Evolutionary conservation across 2,329 filamentous ascomycete genomes (phyloP), one percentile per base, ranked within the genome.

Genomic region (Cercospora sesami): DNA sequence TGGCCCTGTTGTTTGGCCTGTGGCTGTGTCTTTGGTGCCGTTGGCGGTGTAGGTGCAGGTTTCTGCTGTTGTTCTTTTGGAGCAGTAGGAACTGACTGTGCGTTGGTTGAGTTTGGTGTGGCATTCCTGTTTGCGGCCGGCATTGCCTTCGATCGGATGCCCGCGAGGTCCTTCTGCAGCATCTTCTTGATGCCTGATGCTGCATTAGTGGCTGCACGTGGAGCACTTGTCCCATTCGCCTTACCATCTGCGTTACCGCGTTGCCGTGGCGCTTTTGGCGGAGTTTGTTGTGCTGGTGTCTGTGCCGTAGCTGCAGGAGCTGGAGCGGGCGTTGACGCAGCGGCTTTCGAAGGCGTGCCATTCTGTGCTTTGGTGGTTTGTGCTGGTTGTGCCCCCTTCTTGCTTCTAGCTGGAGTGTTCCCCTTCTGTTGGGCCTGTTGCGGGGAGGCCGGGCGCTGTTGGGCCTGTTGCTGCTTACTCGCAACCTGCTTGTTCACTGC

Each of bases 141-240:
- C 33, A 66, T 53, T 45, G 78, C 69, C 78, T 82, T 67, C 45
- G 82, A 81, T 31, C 81, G 81, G 14, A 89, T 80, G 12, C 87
- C 87, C 4, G 62, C 62, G 23, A 89, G 79, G 75, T 90, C 87
- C 66, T 87, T 85, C 72, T 89, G 86, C 2, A 89, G 80, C 75
- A 90, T 89, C 60, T 85, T 73, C 81, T 79, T 79, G 71, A 79
- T 79, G 18, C 75, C 76, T 48, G 78, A 77, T 9, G 75, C 69
- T 31, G 73, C 73, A 30, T 72, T 72, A 18, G 68, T 72, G 55
- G 70, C 36, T 45, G 31, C 36, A 61, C 21, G 30, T 39, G 18
- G 33, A 42, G 12, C 30, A 60, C 0, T 23, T 5, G n/a, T 23
- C 14, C 31, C 30, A 2, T 16, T 10, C 2, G 23, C 23, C 36